A percentile compares a stretch with the other conserved stretches of the same genome.
Evolutionary conservation across 345 rosid genomes (phyloP).

Genomic region (Populus ilicifolia): DNA sequence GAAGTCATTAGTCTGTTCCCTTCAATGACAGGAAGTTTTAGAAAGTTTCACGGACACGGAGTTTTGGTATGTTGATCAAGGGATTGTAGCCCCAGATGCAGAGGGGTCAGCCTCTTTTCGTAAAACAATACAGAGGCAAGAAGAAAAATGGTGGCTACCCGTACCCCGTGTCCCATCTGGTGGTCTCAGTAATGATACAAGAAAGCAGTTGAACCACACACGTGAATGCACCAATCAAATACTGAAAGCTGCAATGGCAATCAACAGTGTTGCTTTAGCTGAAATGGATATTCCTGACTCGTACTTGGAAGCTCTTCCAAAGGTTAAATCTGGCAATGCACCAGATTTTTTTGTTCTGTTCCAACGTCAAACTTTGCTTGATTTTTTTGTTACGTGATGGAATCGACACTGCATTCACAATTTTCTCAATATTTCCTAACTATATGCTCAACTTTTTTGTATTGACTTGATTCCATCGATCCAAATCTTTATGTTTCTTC

Average conservation of each 20-base stretch:
- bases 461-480: neutral
- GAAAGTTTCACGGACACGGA: slow-evolving; percentile 71
- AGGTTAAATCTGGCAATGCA: slow-evolving; percentile 40
- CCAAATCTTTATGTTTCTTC: neutral
- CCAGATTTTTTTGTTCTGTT: neutral
- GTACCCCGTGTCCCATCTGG: slow-evolving; percentile 79
- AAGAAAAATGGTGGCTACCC: slow-evolving; percentile 99
- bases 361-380: neutral
- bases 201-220: slow-evolving; percentile 83
- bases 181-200: slow-evolving; percentile 70
- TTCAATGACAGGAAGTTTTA: slow-evolving; percentile 62
- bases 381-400: neutral
- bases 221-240: slow-evolving; percentile 96
- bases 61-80: slow-evolving; percentile 98
- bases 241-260: slow-evolving; percentile 95
- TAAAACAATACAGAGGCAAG: slow-evolving; percentile 78
- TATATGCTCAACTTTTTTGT: neutral
- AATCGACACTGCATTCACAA: neutral
- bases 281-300: slow-evolving; percentile 98
- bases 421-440: neutral
- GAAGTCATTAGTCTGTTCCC: neutral
- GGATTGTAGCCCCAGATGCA: slow-evolving; percentile 67
- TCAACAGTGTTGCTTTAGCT: slow-evolving; percentile 66
- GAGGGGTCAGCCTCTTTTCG: slow-evolving; percentile 79
- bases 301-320: slow-evolving; percentile 80